phyloP scores from a whole-genome alignment of 2,329 filamentous ascomycete genomes.

The Lachnellula willkommii region DNA sequence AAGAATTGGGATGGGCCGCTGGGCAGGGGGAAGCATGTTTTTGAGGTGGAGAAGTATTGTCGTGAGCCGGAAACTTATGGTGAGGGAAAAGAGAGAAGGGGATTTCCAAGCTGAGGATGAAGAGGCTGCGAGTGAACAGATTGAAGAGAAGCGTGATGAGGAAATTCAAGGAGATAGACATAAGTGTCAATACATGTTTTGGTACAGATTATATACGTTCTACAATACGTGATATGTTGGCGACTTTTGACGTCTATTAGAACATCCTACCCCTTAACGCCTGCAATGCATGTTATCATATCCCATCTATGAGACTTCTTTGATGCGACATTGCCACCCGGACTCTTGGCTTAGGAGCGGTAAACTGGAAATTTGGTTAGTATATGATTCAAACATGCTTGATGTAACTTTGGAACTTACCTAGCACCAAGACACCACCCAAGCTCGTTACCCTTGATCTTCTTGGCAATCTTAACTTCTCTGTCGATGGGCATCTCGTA shows the following conservation, averaged over 20 bases:
- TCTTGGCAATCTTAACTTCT: constrained; percentile 97
- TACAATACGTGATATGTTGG: background rate
- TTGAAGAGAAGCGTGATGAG: background rate
- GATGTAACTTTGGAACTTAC: constrained; percentile 45
- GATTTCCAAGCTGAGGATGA: background rate
- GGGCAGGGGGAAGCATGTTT: constrained; percentile 5
- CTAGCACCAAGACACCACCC: constrained; percentile 97
- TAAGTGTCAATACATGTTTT: background rate
- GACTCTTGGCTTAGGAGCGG: constrained; percentile 76
- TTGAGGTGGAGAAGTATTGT: constrained; percentile 1
- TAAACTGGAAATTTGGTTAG: constrained; percentile 54
- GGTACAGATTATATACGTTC: constrained; percentile 7
- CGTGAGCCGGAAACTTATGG: constrained; percentile 5
- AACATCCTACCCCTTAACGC: constrained; percentile 14
- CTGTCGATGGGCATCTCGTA: constrained; percentile 97
- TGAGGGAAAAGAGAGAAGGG: background rate
- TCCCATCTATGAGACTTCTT: constrained; percentile 59
- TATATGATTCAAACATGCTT: constrained; percentile 4
- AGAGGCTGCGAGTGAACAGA: background rate
- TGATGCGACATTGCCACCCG: constrained; percentile 86
- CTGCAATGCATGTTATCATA: constrained; percentile 22
- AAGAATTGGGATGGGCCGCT: constrained; percentile 10
- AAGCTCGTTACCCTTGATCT: constrained; percentile 93
- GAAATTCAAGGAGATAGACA: background rate
- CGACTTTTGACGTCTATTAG: background rate